Evolutionary conservation across 768 basidiomycete species (phyloP).

Genomic region (Gyrodon lividus): DNA sequence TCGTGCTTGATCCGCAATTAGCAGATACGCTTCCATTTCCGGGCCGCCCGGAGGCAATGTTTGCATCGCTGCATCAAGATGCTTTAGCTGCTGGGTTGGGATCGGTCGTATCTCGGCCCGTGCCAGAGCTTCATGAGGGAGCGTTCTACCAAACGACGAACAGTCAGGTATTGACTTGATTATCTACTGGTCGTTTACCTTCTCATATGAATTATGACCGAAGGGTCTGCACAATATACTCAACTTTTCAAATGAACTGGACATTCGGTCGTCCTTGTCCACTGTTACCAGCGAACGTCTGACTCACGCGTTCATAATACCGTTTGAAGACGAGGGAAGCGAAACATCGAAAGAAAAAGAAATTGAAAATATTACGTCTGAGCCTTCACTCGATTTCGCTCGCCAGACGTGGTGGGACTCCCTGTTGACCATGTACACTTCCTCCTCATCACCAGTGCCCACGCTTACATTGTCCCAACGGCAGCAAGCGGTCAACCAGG

Average conservation of each 20-base stretch:
- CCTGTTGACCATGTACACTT: constrained; percentile 52
- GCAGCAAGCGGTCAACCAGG: constrained; percentile 41
- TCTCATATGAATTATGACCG: constrained; percentile 24
- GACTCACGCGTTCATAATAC: constrained; percentile 7
- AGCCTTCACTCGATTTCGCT: constrained; percentile 64
- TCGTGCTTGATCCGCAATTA: constrained; percentile 28
- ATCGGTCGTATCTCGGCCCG: constrained; percentile 9
- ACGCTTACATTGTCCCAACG: constrained; percentile 43
- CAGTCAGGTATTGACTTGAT: constrained; percentile 33
- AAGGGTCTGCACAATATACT: constrained; percentile 18
- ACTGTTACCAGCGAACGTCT: not conserved
- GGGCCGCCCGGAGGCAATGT: not conserved
- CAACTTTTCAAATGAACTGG: constrained; percentile 5
- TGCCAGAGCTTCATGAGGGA: constrained; percentile 7
- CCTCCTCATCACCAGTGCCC: constrained; percentile 33
- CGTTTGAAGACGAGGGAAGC: constrained; percentile 12
- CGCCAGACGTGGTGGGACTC: constrained; percentile 83
- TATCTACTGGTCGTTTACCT: constrained; percentile 16
- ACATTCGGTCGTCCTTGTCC: constrained; percentile 1
- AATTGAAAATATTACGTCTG: constrained; percentile 36
- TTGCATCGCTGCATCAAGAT: not conserved
- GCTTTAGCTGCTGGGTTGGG: constrained; percentile 5
- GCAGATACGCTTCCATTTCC: constrained; percentile 18
- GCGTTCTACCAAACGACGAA: constrained; percentile 16
- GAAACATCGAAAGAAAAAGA: constrained; percentile 15